Evolutionary conservation across 2,329 filamentous ascomycete species (phyloP), one percentile per base, ranked within the genome.

Genomic region (Trichoderma oligosporum): DNA sequence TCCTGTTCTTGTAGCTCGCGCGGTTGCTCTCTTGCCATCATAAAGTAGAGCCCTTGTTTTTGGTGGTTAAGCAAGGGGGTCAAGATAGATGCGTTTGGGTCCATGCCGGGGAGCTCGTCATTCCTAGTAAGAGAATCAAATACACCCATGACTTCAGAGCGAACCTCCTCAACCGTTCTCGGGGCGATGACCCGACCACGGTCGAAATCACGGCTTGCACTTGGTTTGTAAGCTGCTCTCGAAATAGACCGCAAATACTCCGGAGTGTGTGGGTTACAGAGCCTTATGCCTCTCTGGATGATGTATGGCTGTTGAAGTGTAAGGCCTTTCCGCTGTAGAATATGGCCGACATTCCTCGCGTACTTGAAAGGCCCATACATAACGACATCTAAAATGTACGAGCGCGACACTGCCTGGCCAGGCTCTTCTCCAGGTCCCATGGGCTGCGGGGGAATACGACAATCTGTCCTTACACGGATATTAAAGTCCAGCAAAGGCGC

Each of bases 11-110:
- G 82, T 51, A 80, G 80, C n/a, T 78, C 76, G 11, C 82, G 78
- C 0, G 83, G 81, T 47, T 83, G 82, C 71, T 97, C 93, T 61
- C 89, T 88, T 18, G 82, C 82, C 8, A 79, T 84, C 87, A 97
- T 91, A 68, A 96, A 97, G 68, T 86, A 84, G 0, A 97, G 79
- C 0, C 88, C 93, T 72, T 97, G 91, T 70, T 90, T 94, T 70
- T 97, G 93, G 72, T 97, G 93, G 58, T 81, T 80, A 39, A 97
- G 83, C 16, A 97, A 75, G 25, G 83, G 78, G 0, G 86, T 91
- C 56, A 80, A 79, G 53, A 94, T 80, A 6, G 76, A 71, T 2
- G 74, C 62, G 53, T 83, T 78, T 0, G 89, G 81, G 4, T 93
- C 85, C 74, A 87, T 84, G 62, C 86, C 82, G 0, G 88, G 88